Percentiles rank a stretch among this genome's conserved stretches.
Conservation (phyloP, 495 filamentous ascomycete species). For the Saxophila tyrrhenica region DNA sequence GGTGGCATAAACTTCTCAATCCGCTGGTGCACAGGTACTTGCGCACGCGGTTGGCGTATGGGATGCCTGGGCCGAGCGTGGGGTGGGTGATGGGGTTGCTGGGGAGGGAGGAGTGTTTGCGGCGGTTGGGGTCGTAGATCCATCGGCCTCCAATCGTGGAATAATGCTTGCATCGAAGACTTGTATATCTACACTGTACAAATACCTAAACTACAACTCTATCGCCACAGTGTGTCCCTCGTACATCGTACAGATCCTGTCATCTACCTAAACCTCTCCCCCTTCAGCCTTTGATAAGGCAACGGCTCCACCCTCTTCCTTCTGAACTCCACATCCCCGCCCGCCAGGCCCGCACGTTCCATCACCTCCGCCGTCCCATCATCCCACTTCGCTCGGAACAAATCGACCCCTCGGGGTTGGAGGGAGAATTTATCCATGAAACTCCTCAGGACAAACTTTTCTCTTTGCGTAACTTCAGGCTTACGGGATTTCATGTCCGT, state of each 20-base stretch:
- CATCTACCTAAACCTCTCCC: constrained; percentile 24
- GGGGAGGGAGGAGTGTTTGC: constrained; percentile 22
- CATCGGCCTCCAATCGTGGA: neutral
- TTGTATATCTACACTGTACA: neutral
- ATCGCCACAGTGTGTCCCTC: neutral
- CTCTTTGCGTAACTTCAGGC: constrained; percentile 35
- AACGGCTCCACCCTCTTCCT: constrained; percentile 51
- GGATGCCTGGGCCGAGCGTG: constrained; percentile 24
- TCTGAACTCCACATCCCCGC: constrained; percentile 74
- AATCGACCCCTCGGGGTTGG: constrained; percentile 62
- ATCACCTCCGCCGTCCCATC: constrained; percentile 75
- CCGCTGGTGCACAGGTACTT: constrained; percentile 19
- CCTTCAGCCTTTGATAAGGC: constrained; percentile 31
- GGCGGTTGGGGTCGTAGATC: constrained; percentile 19
- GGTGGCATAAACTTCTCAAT: neutral
- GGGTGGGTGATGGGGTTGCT: constrained; percentile 24
- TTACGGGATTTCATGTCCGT: constrained; percentile 33
- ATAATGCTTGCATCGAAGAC: no score
- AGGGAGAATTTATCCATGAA: constrained; percentile 59
- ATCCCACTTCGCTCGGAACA: constrained; percentile 89
- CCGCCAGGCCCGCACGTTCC: constrained; percentile 59
- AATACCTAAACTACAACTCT: neutral
- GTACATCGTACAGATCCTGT: neutral
- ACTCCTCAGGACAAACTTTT: constrained; percentile 59
- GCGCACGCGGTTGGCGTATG: constrained; percentile 18